These are phyloP conservation scores for Papiliotrema terrestris DNA, from an alignment of 1,284 basidiomycete species.

Conservation along the genomic window DNA sequence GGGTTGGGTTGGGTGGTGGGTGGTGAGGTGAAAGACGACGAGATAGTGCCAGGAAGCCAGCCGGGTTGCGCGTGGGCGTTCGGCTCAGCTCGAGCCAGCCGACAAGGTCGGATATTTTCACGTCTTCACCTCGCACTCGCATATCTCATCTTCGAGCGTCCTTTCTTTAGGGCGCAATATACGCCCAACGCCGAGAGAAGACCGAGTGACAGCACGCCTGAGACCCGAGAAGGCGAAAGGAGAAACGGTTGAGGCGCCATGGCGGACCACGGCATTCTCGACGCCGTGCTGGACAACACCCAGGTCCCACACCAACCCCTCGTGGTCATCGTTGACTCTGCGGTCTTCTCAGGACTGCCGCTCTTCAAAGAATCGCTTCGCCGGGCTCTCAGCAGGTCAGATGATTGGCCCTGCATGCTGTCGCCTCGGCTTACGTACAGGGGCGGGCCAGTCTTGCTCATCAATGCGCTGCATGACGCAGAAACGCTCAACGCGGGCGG, in stretches of 20 bases:
- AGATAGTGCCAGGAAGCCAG: too few species aligned
- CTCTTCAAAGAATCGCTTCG: constrained; percentile 23
- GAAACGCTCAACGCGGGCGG: constrained; percentile 7
- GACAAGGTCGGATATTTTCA: not conserved
- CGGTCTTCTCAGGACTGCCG: constrained; percentile 25
- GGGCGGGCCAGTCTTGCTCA: constrained; percentile 10
- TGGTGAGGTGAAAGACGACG: not conserved
- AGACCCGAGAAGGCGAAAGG: too few species aligned
- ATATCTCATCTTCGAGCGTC: too few species aligned
- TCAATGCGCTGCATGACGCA: constrained; percentile 20
- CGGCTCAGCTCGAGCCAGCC: not conserved
- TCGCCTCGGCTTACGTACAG: not conserved
- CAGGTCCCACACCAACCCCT: constrained; percentile 43
- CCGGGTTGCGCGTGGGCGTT: too few species aligned
- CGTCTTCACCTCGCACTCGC: too few species aligned
- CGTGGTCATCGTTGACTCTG: constrained; percentile 28
- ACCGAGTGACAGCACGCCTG: too few species aligned
- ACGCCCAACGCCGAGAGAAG: too few species aligned
- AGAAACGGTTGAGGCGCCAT: not conserved
- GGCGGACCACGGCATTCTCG: constrained; percentile 16
- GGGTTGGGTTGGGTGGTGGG: too few species aligned
- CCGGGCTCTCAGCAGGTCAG: constrained; percentile 20
- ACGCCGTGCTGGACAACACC: constrained; percentile 29
- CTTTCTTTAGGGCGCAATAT: too few species aligned
- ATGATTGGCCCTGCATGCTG: not conserved